These are phyloP conservation scores for Cyathus striatus DNA, from an alignment of 768 basidiomycete species.

Conservation along the genomic window DNA sequence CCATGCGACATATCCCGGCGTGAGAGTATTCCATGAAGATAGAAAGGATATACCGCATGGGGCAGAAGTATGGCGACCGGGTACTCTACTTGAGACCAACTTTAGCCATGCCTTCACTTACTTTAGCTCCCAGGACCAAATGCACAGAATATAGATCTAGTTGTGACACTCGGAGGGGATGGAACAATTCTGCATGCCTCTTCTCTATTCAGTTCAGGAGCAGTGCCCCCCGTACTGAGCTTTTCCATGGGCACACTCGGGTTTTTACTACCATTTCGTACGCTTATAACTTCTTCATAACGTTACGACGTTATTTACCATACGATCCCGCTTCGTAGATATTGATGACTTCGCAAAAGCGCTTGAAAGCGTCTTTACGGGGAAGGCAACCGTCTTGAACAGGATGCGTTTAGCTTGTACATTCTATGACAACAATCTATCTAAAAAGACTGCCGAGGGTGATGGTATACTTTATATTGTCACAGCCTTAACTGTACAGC, in stretches of 20 bases:
- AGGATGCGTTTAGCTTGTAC: constrained; percentile 88
- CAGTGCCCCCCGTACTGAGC: constrained; percentile 87
- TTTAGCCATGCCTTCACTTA: no score
- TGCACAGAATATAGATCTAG: constrained; percentile 70
- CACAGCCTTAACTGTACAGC: neutral
- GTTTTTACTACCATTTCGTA: constrained; percentile 91
- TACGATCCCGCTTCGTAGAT: constrained; percentile 52
- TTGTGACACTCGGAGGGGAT: constrained; percentile 91
- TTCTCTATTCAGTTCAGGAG: constrained; percentile 83
- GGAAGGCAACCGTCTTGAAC: constrained; percentile 77
- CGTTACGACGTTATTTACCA: no score
- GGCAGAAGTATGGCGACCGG: constrained; percentile 61
- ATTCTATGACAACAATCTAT: constrained; percentile 59
- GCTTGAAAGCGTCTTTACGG: constrained; percentile 71
- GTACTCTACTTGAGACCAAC: no score
- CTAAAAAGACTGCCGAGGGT: constrained; percentile 49
- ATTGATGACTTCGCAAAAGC: constrained; percentile 84
- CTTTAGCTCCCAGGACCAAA: constrained; percentile 31
- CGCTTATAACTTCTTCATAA: constrained; percentile 26
- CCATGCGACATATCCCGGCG: constrained; percentile 49
- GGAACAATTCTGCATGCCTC: constrained; percentile 94
- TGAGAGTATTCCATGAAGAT: constrained; percentile 64
- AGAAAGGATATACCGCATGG: constrained; percentile 60
- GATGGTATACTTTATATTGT: constrained; percentile 51
- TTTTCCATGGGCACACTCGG: constrained; percentile 94